Evolutionary conservation across 176 grass and related monocot species (phyloP), one percentile per base, ranked within the genome.

Genomic region (Eleusine coracana): DNA sequence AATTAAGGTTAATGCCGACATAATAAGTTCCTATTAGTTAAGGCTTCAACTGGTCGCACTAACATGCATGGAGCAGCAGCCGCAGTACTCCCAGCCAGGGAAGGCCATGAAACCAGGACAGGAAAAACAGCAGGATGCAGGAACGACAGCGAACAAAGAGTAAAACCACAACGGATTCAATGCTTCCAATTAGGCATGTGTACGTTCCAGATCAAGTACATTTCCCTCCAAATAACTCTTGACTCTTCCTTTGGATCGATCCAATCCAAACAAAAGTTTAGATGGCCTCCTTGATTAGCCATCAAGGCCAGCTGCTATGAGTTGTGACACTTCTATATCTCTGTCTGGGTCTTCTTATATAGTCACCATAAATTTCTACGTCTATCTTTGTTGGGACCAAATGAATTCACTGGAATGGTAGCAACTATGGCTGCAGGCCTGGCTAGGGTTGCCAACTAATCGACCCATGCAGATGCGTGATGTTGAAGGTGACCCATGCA

Each of bases 121-220:
- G 21, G 38, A 52, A 54, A 27, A 36, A 68, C 61, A 66, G 45
- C 63, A 80, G 45, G 10, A 34, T 34, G 31, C 40, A 7, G 40
- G 62, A 67, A 79, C 42, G 44, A 79, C 77, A n/a, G 15, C 5
- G 44, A 17, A 29, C 14, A 28, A 39, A 14, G 29, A 36, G 15
- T 34, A 0, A 51, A 58, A 68, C 63, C 7, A 15, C 21, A 61
- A 17, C 12, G 27, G 29, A 72, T 34, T 66, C 68, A n/a, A 44
- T 86, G 56, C 60, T 31, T 55, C 42, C 6, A 68, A 56, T 5
- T 25, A 18, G 2, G 20, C 16, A 11, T 49, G 6, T 14, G 71
- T 59, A 68, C 79, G 74, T 82, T 83, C 58, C 46, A 58, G 56
- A 73, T 83, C 75, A 68, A 70, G 82, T 80, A 89, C 87, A 13